Evolutionary conservation across 306 rosid species (phyloP), one percentile per base, ranked within the genome.

Genomic region (Rosa chinensis): DNA sequence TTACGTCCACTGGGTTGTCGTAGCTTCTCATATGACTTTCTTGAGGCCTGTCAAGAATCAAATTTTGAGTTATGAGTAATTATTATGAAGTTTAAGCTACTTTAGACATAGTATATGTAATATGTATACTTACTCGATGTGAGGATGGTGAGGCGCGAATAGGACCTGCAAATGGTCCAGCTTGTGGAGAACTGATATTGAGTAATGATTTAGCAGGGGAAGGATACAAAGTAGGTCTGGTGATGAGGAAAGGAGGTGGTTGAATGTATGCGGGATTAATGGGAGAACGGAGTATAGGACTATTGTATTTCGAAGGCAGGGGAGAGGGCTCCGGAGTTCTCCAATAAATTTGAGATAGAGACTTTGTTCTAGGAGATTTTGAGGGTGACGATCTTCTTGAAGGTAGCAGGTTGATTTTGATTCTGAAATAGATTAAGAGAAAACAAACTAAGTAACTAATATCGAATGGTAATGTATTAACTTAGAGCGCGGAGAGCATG

Each of bases 371-470:
- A 21, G 88, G 84, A 79, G 93, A 86, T 87, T 82, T 82, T 78
- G 88, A 83, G 28, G 70, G 10, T 70, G 82, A 81, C 76, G 89
- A 79, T 78, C 85, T 80, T 73, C 91, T 85, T 74, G 86, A 77
- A 76, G 78, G 78, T 70, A 32, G 53, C 80, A 88, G 75, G 78
- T 94, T 89, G 73, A 90, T 85, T 74, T 81, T 85, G 64, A 94
- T 83, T 83, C 98, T 94, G 90, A 48, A 66, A 55, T 40, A 83
- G 49, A 5, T 12, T 6, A 50, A 73, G 25, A 73, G 39, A 80
- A 25, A 67, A 35, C 25, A 61, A 80, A 58, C 4, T 9, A 71
- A 71, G 43, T 28, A 59, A 74, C 48, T 8, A 10, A 76, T 17
- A 53, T 53, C 6, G 61, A 18, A 53, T 53, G 23, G 61, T 6